Evolutionary conservation across 352 stramenopile species (phyloP).

Genomic region (Thraustochytrium striatum): DNA sequence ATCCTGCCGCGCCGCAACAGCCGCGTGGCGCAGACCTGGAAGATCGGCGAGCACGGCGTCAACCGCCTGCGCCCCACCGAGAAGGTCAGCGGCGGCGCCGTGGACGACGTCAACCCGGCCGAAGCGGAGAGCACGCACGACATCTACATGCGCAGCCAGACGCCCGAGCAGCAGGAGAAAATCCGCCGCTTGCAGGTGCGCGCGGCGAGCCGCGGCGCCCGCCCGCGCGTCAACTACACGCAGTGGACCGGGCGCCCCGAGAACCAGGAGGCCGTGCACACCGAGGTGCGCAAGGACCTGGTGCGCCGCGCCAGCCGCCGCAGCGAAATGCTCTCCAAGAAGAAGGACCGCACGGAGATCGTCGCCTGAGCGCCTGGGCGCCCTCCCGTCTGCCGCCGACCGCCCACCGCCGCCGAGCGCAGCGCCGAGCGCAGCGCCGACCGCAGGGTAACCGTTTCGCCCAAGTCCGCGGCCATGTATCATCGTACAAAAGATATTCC

Average conservation of each 20-base stretch:
- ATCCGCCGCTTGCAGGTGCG: slow-evolving; percentile 25
- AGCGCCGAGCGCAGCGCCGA: no score
- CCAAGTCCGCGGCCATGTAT: no score
- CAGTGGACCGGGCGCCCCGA: slow-evolving; percentile 8
- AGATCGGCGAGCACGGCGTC: slow-evolving; percentile 23
- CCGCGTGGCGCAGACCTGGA: slow-evolving; percentile 16
- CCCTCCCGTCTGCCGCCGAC: no score
- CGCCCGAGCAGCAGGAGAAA: slow-evolving; percentile 40
- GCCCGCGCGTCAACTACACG: background rate
- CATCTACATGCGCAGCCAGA: slow-evolving; percentile 13
- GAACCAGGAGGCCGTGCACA: slow-evolving; percentile 25
- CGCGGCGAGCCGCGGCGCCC: slow-evolving; percentile 9
- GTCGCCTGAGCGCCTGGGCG: no score
- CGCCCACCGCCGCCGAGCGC: no score
- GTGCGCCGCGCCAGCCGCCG: slow-evolving; percentile 21
- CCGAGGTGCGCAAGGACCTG: slow-evolving; percentile 27
- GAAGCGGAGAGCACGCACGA: background rate
- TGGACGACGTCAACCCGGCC: background rate
- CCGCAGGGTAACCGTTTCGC: no score
- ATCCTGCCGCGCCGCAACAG: slow-evolving; percentile 22
- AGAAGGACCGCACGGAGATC: background rate
- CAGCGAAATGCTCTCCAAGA: background rate
- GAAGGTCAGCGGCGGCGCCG: background rate
- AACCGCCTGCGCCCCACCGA: slow-evolving; percentile 17
- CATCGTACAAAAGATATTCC: no score